Base-by-base conservation (phyloP, 345 rosid species). In the Populus simonii region DNA sequence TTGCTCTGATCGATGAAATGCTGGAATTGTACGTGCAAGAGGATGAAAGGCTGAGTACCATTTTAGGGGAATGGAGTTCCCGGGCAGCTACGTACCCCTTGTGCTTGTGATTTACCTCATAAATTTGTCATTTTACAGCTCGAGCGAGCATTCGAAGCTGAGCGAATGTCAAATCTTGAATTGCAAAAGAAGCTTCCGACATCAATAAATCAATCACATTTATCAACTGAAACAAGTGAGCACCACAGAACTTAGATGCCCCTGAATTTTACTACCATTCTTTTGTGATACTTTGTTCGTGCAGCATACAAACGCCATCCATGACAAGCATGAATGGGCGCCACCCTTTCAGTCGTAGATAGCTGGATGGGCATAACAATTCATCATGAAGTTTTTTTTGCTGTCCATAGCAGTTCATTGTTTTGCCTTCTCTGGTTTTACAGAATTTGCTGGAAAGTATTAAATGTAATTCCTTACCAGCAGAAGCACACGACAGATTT, bases 41-140 rank as follows among this genome's bases (percentile, higher is more conserved):
- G 87, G 92, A 92, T 65, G 99, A 93, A 85, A 90, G 99, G 80
- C 87, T 93, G 31, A 88, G 99, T 80, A 97, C 97, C 36, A 93
- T 95, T 27, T 78, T 95, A 74, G 92, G 96, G 71, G 97, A 95
- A 88, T 95, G 97, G 98, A 95, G 98, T 72, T 77, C 92, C 59
- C 83, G 93, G 18, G 96, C 99, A 62, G 98, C 99, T 6, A 95
- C 27, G 12, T 71, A 68, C 12, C 63, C 31, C 20, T 20, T 31
- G 63, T 7, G 0, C 63, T 53, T 3, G n/a, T 51, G 10, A 49
- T 29, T 51, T 31, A 8, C 25, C 27, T 49, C 6, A 23, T 25
- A 36, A 72, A 78, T 8, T 36, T 61, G 35, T 43, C 31, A 29
- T 45, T 25, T 43, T 55, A 49, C 35, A 89, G 99, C 99, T 95